Base-by-base conservation (phyloP, 116 monocot species). In the Trichopus zeylanicus region DNA sequence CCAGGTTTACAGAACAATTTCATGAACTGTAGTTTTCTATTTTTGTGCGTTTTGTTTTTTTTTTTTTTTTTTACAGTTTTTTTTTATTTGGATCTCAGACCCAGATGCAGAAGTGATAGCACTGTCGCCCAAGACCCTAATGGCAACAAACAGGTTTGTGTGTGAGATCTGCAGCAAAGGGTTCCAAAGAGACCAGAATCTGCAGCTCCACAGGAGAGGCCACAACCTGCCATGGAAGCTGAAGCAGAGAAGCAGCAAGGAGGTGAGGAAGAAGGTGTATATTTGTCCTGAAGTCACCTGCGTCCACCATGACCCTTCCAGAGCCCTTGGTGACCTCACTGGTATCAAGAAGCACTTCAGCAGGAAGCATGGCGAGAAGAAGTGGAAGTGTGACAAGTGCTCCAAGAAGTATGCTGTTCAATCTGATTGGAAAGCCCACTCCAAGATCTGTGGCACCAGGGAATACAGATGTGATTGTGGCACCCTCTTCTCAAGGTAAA, bases 281-380 rank as follows among this genome's bases (percentile, higher is more conserved):
- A 27, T 86, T 3, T 86, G 86, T 62, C 86, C 86, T 1, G 86
- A 81, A 53, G 29, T 61, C 29, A 54, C 68, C 0, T 86, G 86
- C 48, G 81, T 81, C 9, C 87, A 87, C 63, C 87, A 87, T 31
- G 78, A 87, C 31, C 75, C 87, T 4, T 62, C 82, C 0, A 61
- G 87, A 28, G 87, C 87, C 1, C 77, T 86, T 0, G 85, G 85
- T 1, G 85, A 86, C 58, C 76, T 85, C 46, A 85, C 85, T 7
- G 86, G 86, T 10, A 81, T 86, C 61, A 86, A 86, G 71, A 87
- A 87, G 65, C 87, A 87, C 67, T 87, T 82, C 75, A 75, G 82
- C 69, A 30, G 78, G 70, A 82, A 81, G 35, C 78, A 79, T 20
- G 82, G 87, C 0, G 79, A 78, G 68, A 87, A 82, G 75, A 75